Percentiles rank a stretch among this genome's conserved stretches.
Conservation (phyloP, 2,329 filamentous ascomycete genomes). For the Verticillium klebahnii region DNA sequence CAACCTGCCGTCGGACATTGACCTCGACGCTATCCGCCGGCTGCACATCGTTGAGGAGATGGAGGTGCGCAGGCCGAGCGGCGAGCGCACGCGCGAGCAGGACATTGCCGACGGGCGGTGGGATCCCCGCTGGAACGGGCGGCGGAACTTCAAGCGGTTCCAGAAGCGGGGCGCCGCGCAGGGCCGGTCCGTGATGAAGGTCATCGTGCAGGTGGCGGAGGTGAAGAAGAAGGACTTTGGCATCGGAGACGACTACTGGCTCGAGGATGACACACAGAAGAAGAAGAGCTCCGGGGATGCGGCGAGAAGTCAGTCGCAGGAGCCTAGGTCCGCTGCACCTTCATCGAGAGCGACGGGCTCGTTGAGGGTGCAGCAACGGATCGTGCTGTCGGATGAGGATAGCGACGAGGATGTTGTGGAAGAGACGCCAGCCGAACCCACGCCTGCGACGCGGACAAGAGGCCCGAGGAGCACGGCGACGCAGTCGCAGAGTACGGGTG, state of each 20-base stretch:
- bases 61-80: constrained; percentile 45
- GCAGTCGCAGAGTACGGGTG: background rate
- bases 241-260: constrained; percentile 73
- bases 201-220: constrained; percentile 69
- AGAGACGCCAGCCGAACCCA: background rate
- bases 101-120: constrained; percentile 58
- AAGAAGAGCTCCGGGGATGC: constrained; percentile 20
- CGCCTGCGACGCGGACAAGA: background rate
- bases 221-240: constrained; percentile 68
- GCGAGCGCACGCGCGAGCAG: constrained; percentile 37
- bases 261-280: constrained; percentile 44
- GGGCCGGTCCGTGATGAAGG: constrained; percentile 36
- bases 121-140: constrained; percentile 87
- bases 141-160: constrained; percentile 96
- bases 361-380: constrained; percentile 11
- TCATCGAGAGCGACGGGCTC: constrained; percentile 7
- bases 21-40: constrained; percentile 67
- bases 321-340: constrained; percentile 11
- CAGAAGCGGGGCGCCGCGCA: constrained; percentile 48
- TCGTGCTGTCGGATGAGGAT: constrained; percentile 31
- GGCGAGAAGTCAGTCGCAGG: background rate
- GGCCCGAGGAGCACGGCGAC: constrained; percentile 17
- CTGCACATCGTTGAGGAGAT: constrained; percentile 76
- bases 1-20: constrained; percentile 56
- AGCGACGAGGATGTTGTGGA: constrained; percentile 21